These are phyloP conservation scores for Sungouiella thailandica DNA, from an alignment of 805 yeast genomes.

Conservation along the genomic window DNA sequence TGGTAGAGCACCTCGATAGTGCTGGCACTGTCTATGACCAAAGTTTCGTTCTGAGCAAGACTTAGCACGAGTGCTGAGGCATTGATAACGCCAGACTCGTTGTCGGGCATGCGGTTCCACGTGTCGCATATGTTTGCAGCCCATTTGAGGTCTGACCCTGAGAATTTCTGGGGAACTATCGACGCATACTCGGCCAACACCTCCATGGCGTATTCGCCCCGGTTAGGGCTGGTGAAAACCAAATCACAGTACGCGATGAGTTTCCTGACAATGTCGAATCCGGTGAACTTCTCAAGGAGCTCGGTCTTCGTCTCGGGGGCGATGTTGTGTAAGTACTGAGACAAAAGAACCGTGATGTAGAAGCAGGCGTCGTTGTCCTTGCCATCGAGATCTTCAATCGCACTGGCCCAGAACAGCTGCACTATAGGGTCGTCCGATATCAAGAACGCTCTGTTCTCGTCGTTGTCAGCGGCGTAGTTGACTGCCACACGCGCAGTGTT, in stretches of 20 bases:
- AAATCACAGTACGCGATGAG: neutral
- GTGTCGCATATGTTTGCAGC: neutral
- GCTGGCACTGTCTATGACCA: slow-evolving; percentile 5
- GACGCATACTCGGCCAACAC: slow-evolving; percentile 5
- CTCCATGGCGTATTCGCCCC: slow-evolving; percentile 3
- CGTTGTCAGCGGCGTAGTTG: slow-evolving; percentile 34
- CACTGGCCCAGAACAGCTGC: slow-evolving; percentile 8
- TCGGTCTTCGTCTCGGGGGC: slow-evolving; percentile 7
- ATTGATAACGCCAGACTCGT: too few relatives aligned
- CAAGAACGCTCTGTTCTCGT: slow-evolving; percentile 13
- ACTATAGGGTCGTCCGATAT: slow-evolving; percentile 4
- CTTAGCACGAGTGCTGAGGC: neutral
- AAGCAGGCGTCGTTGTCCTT: slow-evolving; percentile 2
- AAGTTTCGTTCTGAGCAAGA: slow-evolving; percentile 14
- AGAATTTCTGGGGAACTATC: neutral
- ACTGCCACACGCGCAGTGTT: slow-evolving; percentile 27
- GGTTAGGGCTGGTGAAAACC: neutral
- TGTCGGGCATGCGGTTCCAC: too few relatives aligned
- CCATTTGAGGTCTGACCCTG: neutral
- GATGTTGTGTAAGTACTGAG: slow-evolving; percentile 29
- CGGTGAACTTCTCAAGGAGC: neutral
- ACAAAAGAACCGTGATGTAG: slow-evolving; percentile 16
- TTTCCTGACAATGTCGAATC: neutral
- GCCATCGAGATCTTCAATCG: neutral
- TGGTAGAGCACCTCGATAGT: neutral